These are phyloP conservation scores for Geotrichum bryndzae DNA, from an alignment of 1,139 yeast species.

Conservation along the genomic window DNA sequence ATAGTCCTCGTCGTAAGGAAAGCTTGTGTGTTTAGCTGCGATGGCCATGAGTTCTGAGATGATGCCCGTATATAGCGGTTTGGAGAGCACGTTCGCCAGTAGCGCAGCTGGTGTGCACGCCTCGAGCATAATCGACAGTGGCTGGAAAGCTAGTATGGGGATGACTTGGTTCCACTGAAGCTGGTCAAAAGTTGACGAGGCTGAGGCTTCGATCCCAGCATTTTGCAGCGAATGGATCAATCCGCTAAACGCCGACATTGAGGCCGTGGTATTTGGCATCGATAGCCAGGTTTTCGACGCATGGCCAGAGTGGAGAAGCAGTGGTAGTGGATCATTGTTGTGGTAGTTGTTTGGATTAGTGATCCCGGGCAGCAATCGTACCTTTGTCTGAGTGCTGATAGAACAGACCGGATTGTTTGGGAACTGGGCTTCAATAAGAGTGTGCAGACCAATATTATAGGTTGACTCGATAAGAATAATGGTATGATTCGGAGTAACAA, in stretches of 20 bases:
- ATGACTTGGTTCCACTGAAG: constrained; percentile 84
- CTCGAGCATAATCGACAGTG: constrained; percentile 68
- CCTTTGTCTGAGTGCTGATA: constrained; percentile 19
- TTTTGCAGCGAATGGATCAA: constrained; percentile 8
- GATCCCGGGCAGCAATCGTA: constrained; percentile 15
- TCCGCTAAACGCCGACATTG: neutral
- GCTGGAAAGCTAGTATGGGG: constrained; percentile 71
- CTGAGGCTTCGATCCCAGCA: constrained; percentile 16
- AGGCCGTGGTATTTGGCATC: constrained; percentile 2
- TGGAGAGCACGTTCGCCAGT: constrained; percentile 64
- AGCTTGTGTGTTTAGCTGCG: constrained; percentile 13
- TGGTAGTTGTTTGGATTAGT: constrained; percentile 2
- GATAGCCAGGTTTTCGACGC: constrained; percentile 17
- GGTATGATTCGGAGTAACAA: constrained; percentile 26
- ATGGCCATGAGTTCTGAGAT: constrained; percentile 15
- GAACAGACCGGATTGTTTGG: constrained; percentile 26
- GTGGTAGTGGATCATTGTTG: constrained; percentile 2
- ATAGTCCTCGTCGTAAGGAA: constrained; percentile 14
- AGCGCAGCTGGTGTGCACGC: constrained; percentile 55
- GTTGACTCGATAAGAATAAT: constrained; percentile 31
- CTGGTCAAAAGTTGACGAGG: constrained; percentile 16
- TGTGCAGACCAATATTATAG: constrained; percentile 30
- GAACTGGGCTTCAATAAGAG: constrained; percentile 26
- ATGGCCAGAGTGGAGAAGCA: constrained; percentile 11
- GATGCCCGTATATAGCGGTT: constrained; percentile 76